Evolutionary conservation across 306 rosid species (phyloP).

Genomic region (Cucurbita ficifolia): DNA sequence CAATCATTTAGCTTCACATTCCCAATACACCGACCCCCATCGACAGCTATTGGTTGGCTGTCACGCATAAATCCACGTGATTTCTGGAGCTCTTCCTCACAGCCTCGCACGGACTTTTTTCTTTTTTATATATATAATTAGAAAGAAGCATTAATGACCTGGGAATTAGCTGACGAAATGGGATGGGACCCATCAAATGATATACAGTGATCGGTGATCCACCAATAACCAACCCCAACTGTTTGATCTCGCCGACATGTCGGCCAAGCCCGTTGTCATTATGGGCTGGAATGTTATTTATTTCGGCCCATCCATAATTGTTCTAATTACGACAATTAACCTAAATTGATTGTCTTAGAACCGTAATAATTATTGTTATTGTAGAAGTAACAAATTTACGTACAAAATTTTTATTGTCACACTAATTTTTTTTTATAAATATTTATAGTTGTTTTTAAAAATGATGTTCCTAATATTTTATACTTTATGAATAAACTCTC

Average conservation of each 20-base stretch:
- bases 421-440: too few relatives aligned
- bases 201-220: background rate
- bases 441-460: too few relatives aligned
- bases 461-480: too few relatives aligned
- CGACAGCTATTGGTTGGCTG: slow-evolving; percentile 7
- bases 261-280: slow-evolving; percentile 2
- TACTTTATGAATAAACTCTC: too few relatives aligned
- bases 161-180: slow-evolving; percentile 4
- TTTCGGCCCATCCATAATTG: background rate
- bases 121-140: too few relatives aligned
- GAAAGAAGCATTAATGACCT: background rate
- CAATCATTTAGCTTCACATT: background rate
- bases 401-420: too few relatives aligned
- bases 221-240: background rate
- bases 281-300: slow-evolving; percentile 5
- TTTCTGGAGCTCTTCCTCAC: background rate
- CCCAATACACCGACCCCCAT: background rate
- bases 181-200: background rate
- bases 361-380: too few relatives aligned
- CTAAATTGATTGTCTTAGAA: background rate
- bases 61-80: slow-evolving; percentile 5
- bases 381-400: too few relatives aligned
- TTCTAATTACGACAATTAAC: background rate
- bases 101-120: background rate
- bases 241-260: slow-evolving; percentile 1